These are phyloP conservation scores for Kodamaea alishanica DNA, from an alignment of 1,139 yeast species.

Conservation along the genomic window DNA sequence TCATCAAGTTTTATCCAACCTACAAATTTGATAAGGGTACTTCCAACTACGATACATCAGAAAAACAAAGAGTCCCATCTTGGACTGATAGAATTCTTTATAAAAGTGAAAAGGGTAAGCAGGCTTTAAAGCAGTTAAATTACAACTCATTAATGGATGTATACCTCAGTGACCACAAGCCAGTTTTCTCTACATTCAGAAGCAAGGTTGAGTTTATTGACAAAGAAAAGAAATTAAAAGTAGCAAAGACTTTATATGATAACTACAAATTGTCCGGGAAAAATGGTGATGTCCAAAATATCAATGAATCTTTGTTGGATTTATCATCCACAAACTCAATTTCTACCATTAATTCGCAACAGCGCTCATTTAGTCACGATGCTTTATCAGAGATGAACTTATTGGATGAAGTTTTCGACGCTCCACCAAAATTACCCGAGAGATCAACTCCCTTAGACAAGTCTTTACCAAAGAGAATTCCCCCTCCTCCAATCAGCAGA, in stretches of 20 bases:
- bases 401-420: conserved; percentile 25
- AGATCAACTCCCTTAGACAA: conserved; percentile 16
- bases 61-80: conserved; percentile 90
- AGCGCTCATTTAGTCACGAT: conserved; percentile 23
- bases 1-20: conserved; percentile 71
- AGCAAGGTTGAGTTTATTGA: conserved; percentile 66
- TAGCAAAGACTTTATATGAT: conserved; percentile 32
- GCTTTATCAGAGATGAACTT: conserved; percentile 38
- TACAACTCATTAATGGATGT: conserved; percentile 57
- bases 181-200: conserved; percentile 74
- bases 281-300: conserved; percentile 19
- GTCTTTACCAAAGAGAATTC: conserved; percentile 29
- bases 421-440: conserved; percentile 23
- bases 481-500: conserved; percentile 38
- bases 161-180: conserved; percentile 83
- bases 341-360: conserved; percentile 9
- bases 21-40: conserved; percentile 92
- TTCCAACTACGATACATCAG: conserved; percentile 62
- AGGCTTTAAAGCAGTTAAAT: conserved; percentile 50
- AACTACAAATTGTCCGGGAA: conserved; percentile 25
- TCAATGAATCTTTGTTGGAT: conserved; percentile 18
- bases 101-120: conserved; percentile 32
- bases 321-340: conserved; percentile 12
- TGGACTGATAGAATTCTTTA: conserved; percentile 83
- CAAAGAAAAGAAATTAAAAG: conserved; percentile 25